Base-by-base conservation (phyloP, 148 eudicot genomes). In the Rhododendron griersonianum region DNA sequence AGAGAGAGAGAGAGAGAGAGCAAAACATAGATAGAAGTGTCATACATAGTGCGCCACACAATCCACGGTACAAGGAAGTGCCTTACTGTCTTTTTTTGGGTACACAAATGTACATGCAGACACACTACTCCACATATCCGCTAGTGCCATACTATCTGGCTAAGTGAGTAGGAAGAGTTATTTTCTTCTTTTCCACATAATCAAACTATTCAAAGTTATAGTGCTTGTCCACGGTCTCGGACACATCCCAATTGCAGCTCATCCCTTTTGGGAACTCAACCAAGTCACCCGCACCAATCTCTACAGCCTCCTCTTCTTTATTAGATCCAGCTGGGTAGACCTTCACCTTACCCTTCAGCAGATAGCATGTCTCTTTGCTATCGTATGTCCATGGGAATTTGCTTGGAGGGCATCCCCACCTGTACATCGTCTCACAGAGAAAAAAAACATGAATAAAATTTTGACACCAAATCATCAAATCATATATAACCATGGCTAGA, bases 341-440 rank as follows among this genome's bases (percentile, higher is more conserved):
- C 91, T 95, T 97, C 90, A 97, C 99, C 89, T 95, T 97, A 61
- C 99, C 99, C 88, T 94, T 88, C 55, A 97, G 88, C 61, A 97
- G 91, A 88, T 87, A 95, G 87, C 99, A 97, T 19, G 95, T 93
- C 91, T 97, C 99, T 88, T 89, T 94, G 50, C 94, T 89, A 9
- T 91, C 89, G 88, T 95, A 97, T n/a, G 98, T 97, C 99, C 99
- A 97, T 48, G 99, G 98, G 82, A 97, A 97, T 78, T 97, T 95
- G 92, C 99, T 97, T 51, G 98, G 98, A 83, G 92, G 88, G 85
- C 99, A 97, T 44, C 98, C 98, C 99, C 99, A 97, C 94, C 99
- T 95, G 88, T 86, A 30, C 48, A 81, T 59, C 8, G 61, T 83
- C 63, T 48, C 80, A n/a, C n/a, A 67, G 37, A 69, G 30, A 80